Evolutionary conservation across 768 basidiomycete genomes (phyloP).

Genomic region (Cubamyces sp.): DNA sequence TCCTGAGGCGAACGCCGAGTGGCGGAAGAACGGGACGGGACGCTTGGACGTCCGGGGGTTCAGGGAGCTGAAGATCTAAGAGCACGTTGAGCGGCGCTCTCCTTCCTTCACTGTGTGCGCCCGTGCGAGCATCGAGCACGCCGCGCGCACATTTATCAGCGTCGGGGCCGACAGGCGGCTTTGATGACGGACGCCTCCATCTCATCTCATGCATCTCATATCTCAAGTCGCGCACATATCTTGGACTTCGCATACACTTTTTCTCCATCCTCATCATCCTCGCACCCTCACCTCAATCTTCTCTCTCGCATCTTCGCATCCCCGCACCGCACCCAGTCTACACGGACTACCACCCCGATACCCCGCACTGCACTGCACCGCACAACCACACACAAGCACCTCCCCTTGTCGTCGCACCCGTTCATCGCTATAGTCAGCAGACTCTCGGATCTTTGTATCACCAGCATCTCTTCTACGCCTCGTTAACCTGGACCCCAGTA

Average conservation of each 20-base stretch:
- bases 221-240: slow-evolving; percentile 17
- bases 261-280: not conserved
- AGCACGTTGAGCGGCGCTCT: slow-evolving; percentile 19
- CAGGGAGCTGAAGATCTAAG: slow-evolving; percentile 72
- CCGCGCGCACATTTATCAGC: too few relatives aligned
- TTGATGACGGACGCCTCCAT: slow-evolving; percentile 10
- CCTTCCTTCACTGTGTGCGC: not conserved
- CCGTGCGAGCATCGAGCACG: too few relatives aligned
- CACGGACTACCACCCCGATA: slow-evolving; percentile 13
- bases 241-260: slow-evolving; percentile 16
- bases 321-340: not conserved
- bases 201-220: not conserved
- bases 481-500: slow-evolving; percentile 2
- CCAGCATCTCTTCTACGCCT: slow-evolving; percentile 18
- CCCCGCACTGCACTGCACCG: slow-evolving; percentile 3
- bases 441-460: slow-evolving; percentile 24
- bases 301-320: slow-evolving; percentile 11
- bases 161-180: not conserved
- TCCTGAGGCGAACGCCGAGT: slow-evolving; percentile 49
- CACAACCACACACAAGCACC: slow-evolving; percentile 1
- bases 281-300: not conserved
- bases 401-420: slow-evolving; percentile 20
- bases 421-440: slow-evolving; percentile 18
- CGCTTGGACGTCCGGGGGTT: slow-evolving; percentile 79
- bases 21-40: slow-evolving; percentile 72